phyloP scores from a whole-genome alignment of 768 basidiomycete species.

The Boletus subparvulus region DNA sequence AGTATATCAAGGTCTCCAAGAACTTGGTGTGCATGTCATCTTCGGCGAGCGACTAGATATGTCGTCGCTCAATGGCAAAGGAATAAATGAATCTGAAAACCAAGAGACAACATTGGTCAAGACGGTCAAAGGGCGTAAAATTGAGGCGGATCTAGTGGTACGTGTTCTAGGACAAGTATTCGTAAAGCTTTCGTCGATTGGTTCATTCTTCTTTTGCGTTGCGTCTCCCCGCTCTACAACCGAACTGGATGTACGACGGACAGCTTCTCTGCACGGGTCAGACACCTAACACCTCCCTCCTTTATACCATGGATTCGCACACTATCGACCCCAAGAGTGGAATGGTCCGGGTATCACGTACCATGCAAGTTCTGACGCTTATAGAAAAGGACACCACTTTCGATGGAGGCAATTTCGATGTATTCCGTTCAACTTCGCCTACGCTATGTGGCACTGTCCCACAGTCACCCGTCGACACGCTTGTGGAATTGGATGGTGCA shows the following conservation, averaged over 20 bases:
- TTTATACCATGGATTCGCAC: constrained; percentile 41
- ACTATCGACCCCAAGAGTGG: constrained; percentile 40
- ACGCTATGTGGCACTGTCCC: constrained; percentile 3
- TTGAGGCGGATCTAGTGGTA: constrained; percentile 55
- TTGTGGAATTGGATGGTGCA: constrained; percentile 1
- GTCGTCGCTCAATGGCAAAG: constrained; percentile 27
- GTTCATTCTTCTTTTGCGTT: neutral
- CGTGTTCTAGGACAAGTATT: constrained; percentile 9
- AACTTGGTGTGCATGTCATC: constrained; percentile 47
- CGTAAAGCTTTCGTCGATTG: neutral
- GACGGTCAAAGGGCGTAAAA: constrained; percentile 49
- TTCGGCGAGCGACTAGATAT: constrained; percentile 56
- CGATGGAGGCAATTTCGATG: neutral
- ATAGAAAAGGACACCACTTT: neutral
- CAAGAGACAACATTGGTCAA: constrained; percentile 35
- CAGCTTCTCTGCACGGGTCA: constrained; percentile 65
- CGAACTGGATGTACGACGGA: neutral
- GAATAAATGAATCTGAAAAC: neutral
- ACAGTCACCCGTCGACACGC: constrained; percentile 11
- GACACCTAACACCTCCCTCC: constrained; percentile 51
- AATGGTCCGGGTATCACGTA: constrained; percentile 47
- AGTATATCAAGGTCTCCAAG: constrained; percentile 36
- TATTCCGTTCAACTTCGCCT: neutral
- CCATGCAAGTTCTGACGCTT: constrained; percentile 46
- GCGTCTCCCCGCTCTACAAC: neutral